These are phyloP conservation scores for Globisporangium radiosum DNA, from an alignment of 352 stramenopile genomes.

Conservation along the genomic window DNA sequence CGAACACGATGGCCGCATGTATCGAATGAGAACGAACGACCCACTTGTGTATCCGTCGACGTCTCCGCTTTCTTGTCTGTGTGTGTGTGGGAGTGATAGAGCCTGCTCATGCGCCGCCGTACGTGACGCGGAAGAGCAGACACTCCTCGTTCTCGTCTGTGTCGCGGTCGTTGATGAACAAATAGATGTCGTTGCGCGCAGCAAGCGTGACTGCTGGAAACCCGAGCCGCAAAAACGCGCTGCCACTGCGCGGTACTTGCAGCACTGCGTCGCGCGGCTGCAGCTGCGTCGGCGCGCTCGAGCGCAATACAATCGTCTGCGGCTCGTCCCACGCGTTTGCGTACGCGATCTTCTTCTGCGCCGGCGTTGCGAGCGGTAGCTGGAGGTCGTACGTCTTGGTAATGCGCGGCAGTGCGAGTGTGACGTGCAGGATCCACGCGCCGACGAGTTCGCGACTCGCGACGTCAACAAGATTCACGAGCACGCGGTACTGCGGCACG, in stretches of 20 bases:
- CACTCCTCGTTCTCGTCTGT: conserved; percentile 92
- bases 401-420: conserved; percentile 65
- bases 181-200: conserved; percentile 49
- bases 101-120: conserved; percentile 12
- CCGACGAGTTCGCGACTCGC: conserved; percentile 87
- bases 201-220: conserved; percentile 21
- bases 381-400: conserved; percentile 91
- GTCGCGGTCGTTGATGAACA: conserved; percentile 90
- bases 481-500: conserved; percentile 25
- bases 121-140: conserved; percentile 82
- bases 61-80: too few relatives aligned
- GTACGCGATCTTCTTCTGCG: conserved; percentile 92
- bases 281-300: conserved; percentile 67
- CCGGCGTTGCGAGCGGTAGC: conserved; percentile 42
- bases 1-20: too few relatives aligned
- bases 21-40: too few relatives aligned
- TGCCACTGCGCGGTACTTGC: conserved; percentile 38
- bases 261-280: conserved; percentile 61
- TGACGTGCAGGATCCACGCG: conserved; percentile 84
- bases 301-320: conserved; percentile 80
- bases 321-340: conserved; percentile 88
- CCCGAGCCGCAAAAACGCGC: conserved; percentile 46
- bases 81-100: too few relatives aligned
- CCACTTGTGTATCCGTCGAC: too few relatives aligned
- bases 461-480: conserved; percentile 87